A percentile compares a stretch with the other conserved stretches of the same genome.
phyloP scores from a whole-genome alignment of 2,329 filamentous ascomycete genomes.

The Phaeoacremonium minimum region DNA sequence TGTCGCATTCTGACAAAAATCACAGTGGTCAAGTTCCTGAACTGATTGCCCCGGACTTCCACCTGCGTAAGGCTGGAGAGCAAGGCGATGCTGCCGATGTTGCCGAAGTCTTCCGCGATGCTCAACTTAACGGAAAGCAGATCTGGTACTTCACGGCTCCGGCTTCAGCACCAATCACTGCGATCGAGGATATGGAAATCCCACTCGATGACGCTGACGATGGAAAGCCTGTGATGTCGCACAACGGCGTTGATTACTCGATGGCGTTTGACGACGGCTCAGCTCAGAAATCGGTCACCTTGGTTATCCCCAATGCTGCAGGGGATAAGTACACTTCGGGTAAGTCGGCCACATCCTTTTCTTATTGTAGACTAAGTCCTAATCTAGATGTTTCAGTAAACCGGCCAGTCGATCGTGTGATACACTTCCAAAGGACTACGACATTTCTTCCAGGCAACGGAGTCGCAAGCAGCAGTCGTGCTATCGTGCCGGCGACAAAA shows the following conservation, averaged over 20 bases:
- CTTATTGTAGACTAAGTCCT: constrained; percentile 17
- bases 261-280: constrained; percentile 49
- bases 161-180: constrained; percentile 61
- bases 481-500: constrained; percentile 40
- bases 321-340: constrained; percentile 26
- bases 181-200: constrained; percentile 61
- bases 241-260: constrained; percentile 61
- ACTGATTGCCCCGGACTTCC: constrained; percentile 47
- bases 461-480: constrained; percentile 1
- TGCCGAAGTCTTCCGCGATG: constrained; percentile 51
- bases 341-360: not conserved
- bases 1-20: constrained; percentile 5
- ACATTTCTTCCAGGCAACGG: constrained; percentile 6
- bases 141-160: constrained; percentile 79
- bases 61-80: constrained; percentile 45
- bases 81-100: constrained; percentile 38
- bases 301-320: constrained; percentile 55
- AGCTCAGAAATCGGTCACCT: constrained; percentile 47
- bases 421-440: constrained; percentile 51
- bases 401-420: constrained; percentile 49
- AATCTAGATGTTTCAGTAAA: constrained; percentile 25
- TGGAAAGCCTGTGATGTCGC: constrained; percentile 51
- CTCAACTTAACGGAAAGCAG: constrained; percentile 64
- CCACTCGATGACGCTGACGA: constrained; percentile 49
- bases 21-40: constrained; percentile 30